Base-by-base conservation (phyloP, 225 moss, liverwort and hornwort species). In the Bryum argenteum region DNA sequence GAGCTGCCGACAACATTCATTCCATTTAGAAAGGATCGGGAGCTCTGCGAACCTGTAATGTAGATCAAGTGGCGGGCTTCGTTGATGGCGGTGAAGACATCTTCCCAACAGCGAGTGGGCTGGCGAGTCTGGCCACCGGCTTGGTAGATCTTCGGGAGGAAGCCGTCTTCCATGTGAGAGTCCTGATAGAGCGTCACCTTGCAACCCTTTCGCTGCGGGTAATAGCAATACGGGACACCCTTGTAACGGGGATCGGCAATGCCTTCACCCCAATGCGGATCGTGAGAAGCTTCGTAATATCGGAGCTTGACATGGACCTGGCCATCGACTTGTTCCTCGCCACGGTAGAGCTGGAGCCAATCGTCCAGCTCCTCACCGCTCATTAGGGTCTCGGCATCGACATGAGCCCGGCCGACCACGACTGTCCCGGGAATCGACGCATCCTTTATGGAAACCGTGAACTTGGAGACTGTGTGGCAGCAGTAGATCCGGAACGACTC, bases 401-500 rank as follows among this genome's bases (percentile, higher is more conserved):
- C 8, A 44, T 76, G 84, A 1, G 96, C 96, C 33, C 90, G 85
- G 37, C 96, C 96, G 11, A 89, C 82, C 10, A 96, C 86, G 15
- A 83, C 87, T 3, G 93, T 90, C 1, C 93, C 96, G 1, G 78
- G 38, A 0, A 90, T 71, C 1, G 90, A 63, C 19, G 80, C 90
- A 50, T 83, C 81, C 65, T 96, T 96, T 59, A 96, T 39, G 5
- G 90, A 82, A 11, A 96, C 37, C 10, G 84, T 76, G 8, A 91
- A 64, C 1, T 86, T 81, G 1, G 89, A 67, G 2, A 91, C 86
- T 14, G 78, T 80, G 66, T 96, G 96, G 44, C 90, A 88, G 43
- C 88, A 84, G 83, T 91, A 96, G 41, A 96, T 93, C 57, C 90
- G 88, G 70, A 96, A 96, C 0, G 77, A 82, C 73, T 96, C 96